Percentiles rank a stretch among this genome's conserved stretches.
phyloP scores from a whole-genome alignment of 805 yeast genomes.

The Wickerhamomyces queroliae region DNA sequence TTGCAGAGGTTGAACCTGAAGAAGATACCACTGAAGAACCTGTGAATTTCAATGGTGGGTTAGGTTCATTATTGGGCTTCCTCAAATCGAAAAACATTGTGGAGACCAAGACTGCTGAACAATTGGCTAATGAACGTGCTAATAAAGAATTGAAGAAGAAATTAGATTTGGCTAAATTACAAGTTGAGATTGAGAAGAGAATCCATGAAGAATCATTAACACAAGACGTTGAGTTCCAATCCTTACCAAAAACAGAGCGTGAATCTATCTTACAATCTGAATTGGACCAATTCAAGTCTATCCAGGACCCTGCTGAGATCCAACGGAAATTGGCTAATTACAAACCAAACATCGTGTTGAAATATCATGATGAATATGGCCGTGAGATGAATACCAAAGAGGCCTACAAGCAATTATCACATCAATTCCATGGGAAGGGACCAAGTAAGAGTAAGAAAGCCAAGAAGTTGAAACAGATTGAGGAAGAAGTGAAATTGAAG shows the following conservation, averaged over 20 bases:
- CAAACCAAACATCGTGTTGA: conserved; percentile 42
- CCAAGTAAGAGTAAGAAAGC: conserved; percentile 16
- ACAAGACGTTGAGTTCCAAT: conserved; percentile 13
- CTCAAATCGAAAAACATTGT: conserved; percentile 16
- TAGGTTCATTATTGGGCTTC: conserved; percentile 18
- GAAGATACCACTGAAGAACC: neutral
- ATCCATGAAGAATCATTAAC: conserved; percentile 9
- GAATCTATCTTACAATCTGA: conserved; percentile 28
- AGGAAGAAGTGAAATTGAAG: conserved; percentile 11
- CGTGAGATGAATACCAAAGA: conserved; percentile 41
- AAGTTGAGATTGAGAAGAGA: conserved; percentile 12
- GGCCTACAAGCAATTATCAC: conserved; percentile 57
- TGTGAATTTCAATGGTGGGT: conserved; percentile 16
- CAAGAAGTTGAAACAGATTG: conserved; percentile 14
- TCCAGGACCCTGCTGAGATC: conserved; percentile 5
- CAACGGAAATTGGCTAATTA: conserved; percentile 25
- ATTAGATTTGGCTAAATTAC: conserved; percentile 10
- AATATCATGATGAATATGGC: conserved; percentile 50
- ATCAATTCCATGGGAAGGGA: conserved; percentile 50
- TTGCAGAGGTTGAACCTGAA: neutral
- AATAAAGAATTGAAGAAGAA: conserved; percentile 9
- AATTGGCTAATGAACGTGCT: conserved; percentile 7
- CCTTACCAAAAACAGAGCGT: conserved; percentile 36
- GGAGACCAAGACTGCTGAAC: conserved; percentile 4
- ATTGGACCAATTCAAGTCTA: conserved; percentile 6